A percentile compares a stretch with the other conserved stretches of the same genome.
Evolutionary conservation across 2,329 filamentous ascomycete species (phyloP).

Genomic region (Beauveria sp.): DNA sequence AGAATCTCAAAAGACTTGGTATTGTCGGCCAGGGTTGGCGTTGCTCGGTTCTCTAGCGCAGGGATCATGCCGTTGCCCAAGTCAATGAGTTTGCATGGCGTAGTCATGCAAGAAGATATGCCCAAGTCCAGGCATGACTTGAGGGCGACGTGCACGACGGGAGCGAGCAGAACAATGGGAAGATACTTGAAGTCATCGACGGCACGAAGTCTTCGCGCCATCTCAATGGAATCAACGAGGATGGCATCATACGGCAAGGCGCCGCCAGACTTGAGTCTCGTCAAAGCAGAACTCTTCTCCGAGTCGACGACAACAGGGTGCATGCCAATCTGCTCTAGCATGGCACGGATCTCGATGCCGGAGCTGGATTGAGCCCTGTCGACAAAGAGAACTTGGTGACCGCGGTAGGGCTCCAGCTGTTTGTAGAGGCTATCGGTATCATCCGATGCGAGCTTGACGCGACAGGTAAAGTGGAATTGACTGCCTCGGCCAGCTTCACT

Average conservation of each 20-base stretch:
- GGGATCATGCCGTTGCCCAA: slow-evolving; percentile 94
- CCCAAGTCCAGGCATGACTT: slow-evolving; percentile 91
- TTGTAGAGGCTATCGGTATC: slow-evolving; percentile 72
- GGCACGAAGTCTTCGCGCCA: slow-evolving; percentile 74
- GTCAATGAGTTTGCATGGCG: slow-evolving; percentile 88
- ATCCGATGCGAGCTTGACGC: slow-evolving; percentile 74
- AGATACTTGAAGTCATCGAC: slow-evolving; percentile 97
- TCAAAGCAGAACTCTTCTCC: slow-evolving; percentile 56
- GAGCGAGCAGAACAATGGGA: slow-evolving; percentile 85
- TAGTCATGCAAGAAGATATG: slow-evolving; percentile 99
- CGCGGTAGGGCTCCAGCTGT: slow-evolving; percentile 82
- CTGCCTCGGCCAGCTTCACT: slow-evolving; percentile 87
- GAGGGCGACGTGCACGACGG: slow-evolving; percentile 81
- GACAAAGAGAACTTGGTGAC: slow-evolving; percentile 88
- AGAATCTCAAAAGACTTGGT: slow-evolving; percentile 94
- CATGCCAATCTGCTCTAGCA: slow-evolving; percentile 73
- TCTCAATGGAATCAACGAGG: slow-evolving; percentile 88
- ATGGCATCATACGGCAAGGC: slow-evolving; percentile 84
- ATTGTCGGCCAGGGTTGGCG: slow-evolving; percentile 85
- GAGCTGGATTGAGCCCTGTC: slow-evolving; percentile 80
- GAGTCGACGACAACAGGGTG: slow-evolving; percentile 77
- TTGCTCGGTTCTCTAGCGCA: slow-evolving; percentile 85
- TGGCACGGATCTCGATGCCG: slow-evolving; percentile 66
- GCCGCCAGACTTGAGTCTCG: slow-evolving; percentile 43
- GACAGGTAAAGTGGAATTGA: slow-evolving; percentile 93